Evolutionary conservation across 371 early-diverging fungal species (phyloP), one percentile per base, ranked within the genome.

Genomic region (Mucor circinelloides): DNA sequence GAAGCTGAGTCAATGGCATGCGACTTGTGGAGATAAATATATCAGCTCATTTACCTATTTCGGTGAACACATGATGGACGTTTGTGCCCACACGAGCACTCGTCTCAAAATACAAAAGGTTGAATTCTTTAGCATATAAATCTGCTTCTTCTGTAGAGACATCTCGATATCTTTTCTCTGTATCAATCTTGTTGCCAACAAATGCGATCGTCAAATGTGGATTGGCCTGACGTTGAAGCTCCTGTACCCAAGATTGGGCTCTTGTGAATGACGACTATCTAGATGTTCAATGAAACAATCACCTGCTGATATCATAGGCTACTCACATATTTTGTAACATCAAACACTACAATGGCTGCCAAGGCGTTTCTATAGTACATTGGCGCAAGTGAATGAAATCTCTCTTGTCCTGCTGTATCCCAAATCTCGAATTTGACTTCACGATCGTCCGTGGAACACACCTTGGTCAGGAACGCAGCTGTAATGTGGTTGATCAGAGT

Each of bases 311-410:
- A 8, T 7, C n/a, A 44, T 31, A 0, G 34, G 27, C 15, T 28
- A 75, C 85, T 76, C 81, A 89, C 90, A 64, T 90, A 80, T 80
- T 96, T 95, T 44, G 99, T 98, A 68, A 82, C 71, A 72, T 99
- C 99, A 81, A 97, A 99, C 3, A 94, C 97, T 13, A 97, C 94
- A 10, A 97, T 89, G 1, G 98, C 97, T n/a, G 95, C 96, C 77
- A 93, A 93, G 5, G 99, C 99, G 71, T 96, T 96, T 65, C 99
- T 86, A 82, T 99, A 99, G 82, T 99, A 99, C 96, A 97, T 97
- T 40, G 97, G 99, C 27, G 99, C 99, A 56, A 99, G 87, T 27
- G 91, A 91, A 78, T 91, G 90, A 71, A 90, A 97, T 61, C 96
- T 88, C 76, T 97, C 83, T 83, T 93, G 97, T 38, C 93, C 95